Base-by-base conservation (phyloP, 768 basidiomycete genomes). In the Psilocybe subaeruginosa region DNA sequence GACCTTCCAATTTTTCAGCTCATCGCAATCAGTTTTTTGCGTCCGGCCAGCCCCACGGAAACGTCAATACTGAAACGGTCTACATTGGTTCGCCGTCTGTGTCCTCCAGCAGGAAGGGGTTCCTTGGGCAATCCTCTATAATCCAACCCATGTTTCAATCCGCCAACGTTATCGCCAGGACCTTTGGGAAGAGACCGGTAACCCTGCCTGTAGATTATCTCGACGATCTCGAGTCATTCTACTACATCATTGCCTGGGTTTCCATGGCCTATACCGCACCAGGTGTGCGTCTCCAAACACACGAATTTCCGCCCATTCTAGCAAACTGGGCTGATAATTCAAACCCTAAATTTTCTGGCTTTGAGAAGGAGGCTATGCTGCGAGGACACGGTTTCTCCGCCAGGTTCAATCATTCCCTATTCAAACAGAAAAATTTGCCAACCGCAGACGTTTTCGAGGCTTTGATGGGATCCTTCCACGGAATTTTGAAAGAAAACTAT, bases 171-270 rank as follows among this genome's bases (percentile, higher is more conserved):
- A 43, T 47, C 11, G 47, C 53, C 14, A 17, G 33, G 9, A 14
- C 30, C 4, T 3, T n/a, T 47, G 3, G 27, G 14, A 43, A 43
- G 6, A 8, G 37, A 37, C 3, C 8, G 23, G 41, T 11, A 30
- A 54, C 17, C 9, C 9, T 39, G n/a, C 45, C 30, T 33, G 11
- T 52, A 9, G 59, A 60, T 33, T 60, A 55, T 17, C 46, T 55
- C 11, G 59, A 60, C 53, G 59, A 60, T 17, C 46, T 60, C 3
- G 59, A 60, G 29, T 54, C 59, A 2, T 55, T 60, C 31, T 60
- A 54, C 53, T 54, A 49, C 23, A 19, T 55, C 46, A 33, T 60
- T 8, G 52, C 53, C 8, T 60, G 52, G 51, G 17, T 60, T 8
- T 48, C 27, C 27, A 55, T 60, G 43, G 19, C 45, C 17, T 35